A percentile compares a stretch with the other conserved stretches of the same genome.
Conservation (phyloP, 495 filamentous ascomycete genomes). For the Tetracladium setigerum region DNA sequence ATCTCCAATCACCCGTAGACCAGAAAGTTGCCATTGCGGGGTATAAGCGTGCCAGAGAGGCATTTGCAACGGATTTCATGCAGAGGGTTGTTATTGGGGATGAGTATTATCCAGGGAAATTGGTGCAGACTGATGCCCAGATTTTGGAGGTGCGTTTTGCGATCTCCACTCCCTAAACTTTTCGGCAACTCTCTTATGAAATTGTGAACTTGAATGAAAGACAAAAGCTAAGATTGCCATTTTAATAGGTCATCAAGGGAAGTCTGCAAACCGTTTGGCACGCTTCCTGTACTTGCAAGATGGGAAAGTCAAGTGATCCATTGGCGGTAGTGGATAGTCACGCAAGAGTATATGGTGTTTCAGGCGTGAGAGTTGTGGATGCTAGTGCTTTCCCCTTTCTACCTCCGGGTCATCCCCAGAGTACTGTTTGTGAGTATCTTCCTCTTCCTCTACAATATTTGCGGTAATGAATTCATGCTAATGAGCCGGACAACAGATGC, state of each 20-base stretch:
- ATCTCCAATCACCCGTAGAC: conserved; percentile 45
- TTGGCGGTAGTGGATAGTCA: conserved; percentile 45
- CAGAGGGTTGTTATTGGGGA: conserved; percentile 31
- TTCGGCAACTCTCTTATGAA: no score
- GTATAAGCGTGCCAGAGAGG: conserved; percentile 43
- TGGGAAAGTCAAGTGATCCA: conserved; percentile 40
- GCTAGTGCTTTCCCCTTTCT: conserved; percentile 48
- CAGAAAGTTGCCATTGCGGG: conserved; percentile 44
- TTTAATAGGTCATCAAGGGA: conserved; percentile 22
- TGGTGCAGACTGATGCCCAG: conserved; percentile 40
- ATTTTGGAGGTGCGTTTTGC: conserved; percentile 39
- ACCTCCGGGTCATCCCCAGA: conserved; percentile 44
- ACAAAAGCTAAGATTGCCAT: no score
- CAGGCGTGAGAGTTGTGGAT: conserved; percentile 50
- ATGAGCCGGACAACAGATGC: conserved; percentile 21
- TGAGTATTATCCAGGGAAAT: conserved; percentile 40
- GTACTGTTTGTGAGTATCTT: conserved; percentile 29
- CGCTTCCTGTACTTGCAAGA: conserved; percentile 44
- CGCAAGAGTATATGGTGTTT: conserved; percentile 43
- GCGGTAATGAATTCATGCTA: no score
- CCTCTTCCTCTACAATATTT: no score
- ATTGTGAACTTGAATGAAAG: no score
- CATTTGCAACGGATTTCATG: conserved; percentile 29
- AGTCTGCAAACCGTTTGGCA: conserved; percentile 40
- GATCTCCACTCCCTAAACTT: conserved; percentile 30